Base-by-base conservation (phyloP, 148 eudicot species). In the Rhododendron molle region DNA sequence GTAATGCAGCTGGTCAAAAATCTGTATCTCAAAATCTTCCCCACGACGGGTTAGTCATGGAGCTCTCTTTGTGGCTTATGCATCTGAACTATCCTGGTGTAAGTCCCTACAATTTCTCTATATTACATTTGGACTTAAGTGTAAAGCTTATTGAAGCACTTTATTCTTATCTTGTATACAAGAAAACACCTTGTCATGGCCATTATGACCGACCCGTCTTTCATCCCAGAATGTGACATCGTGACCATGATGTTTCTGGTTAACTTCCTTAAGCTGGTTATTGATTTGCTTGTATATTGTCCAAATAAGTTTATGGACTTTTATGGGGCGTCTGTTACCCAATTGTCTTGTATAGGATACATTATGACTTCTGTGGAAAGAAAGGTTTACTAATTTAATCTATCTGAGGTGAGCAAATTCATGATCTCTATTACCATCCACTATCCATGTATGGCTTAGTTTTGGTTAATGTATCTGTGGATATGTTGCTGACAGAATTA, bases 21-120 rank as follows among this genome's bases (percentile, higher is more conserved):
- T 81, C 91, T 83, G 77, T 54, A 67, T 84, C 90, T 82, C 94
- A 91, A 85, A 88, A 92, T 80, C 81, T 93, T 89, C 81, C 98
- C 11, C 91, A 91, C 44, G 95, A 94, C 82, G 88, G 92, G 86
- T 62, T 88, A n/a, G 94, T 93, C 85, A 86, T 93, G 92, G 89
- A 93, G 90, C 93, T 97, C 80, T 92, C 96, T 78, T 80, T 88
- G 80, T 97, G 99, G 99, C 90, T 97, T 78, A 90, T 91, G 92
- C 89, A 95, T 84, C 86, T 91, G 76, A 92, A 93, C 78, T 90
- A 34, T 86, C 85, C 89, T 43, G 91, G 76, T 88, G 99, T 96
- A 89, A n/a, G 91, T 71, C 83, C 80, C 83, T 84, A 85, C 23
- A 12, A 28, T 9, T 67, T 50, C 74, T 12, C n/a, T 49, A 36